Percentiles rank a stretch among this genome's conserved stretches.
Evolutionary conservation across 805 yeast species (phyloP).

Genomic region (Ogataea siamensis): DNA sequence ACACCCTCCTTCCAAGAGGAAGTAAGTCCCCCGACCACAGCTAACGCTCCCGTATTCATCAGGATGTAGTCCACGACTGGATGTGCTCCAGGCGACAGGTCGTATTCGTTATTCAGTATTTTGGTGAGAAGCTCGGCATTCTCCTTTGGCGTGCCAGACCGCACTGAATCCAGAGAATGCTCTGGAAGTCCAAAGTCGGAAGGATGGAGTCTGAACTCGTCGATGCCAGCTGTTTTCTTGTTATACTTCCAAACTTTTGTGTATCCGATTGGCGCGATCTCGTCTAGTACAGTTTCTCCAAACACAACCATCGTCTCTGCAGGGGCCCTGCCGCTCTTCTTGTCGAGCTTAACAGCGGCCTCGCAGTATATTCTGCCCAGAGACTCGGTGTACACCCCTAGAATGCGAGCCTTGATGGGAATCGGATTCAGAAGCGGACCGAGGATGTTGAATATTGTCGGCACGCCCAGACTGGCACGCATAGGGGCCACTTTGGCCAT

Average conservation of each 20-base stretch:
- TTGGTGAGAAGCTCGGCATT: conserved; percentile 62
- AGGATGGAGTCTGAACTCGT: conserved; percentile 53
- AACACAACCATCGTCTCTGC: conserved; percentile 78
- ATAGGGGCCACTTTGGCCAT: conserved; percentile 80
- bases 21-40: conserved; percentile 71
- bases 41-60: conserved; percentile 84
- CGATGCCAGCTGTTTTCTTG: conserved; percentile 40
- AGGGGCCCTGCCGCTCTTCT: conserved; percentile 40
- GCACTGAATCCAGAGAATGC: conserved; percentile 65
- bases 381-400: conserved; percentile 82
- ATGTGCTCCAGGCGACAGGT: conserved; percentile 42
- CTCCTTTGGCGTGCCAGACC: conserved; percentile 82
- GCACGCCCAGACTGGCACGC: conserved; percentile 79
- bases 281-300: conserved; percentile 91
- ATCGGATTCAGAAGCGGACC: conserved; percentile 96
- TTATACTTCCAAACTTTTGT: conserved; percentile 74
- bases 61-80: conserved; percentile 89
- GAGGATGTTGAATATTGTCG: conserved; percentile 88
- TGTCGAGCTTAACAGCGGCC: conserved; percentile 67
- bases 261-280: conserved; percentile 84
- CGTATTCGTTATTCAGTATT: conserved; percentile 44
- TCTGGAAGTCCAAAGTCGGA: conserved; percentile 77
- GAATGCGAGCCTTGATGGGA: conserved; percentile 70
- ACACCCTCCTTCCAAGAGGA: conserved; percentile 77
- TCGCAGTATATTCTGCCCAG: conserved; percentile 84